A percentile compares a stretch with the other conserved stretches of the same genome.
These are phyloP conservation scores for Cyclospora cayetanensis DNA, from an alignment of 169 alveolate species.

Conservation along the genomic window DNA sequence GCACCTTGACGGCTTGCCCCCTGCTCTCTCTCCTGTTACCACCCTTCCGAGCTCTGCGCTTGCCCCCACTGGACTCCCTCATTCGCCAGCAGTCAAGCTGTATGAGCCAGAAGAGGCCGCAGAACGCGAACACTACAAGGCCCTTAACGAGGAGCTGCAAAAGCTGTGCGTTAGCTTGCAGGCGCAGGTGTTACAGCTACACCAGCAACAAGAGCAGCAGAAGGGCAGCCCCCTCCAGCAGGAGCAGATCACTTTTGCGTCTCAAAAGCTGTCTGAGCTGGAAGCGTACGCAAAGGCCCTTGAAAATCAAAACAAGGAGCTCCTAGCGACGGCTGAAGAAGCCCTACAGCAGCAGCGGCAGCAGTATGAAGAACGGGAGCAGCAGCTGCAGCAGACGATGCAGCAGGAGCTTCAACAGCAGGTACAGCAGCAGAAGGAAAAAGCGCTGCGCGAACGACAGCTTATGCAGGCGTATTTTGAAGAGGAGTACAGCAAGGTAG, in stretches of 20 bases:
- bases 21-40: conserved; percentile 24
- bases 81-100: not conserved
- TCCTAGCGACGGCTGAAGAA: conserved; percentile 26
- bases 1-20: conserved; percentile 1
- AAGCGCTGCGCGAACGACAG: not conserved
- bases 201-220: conserved; percentile 42
- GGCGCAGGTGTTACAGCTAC: conserved; percentile 38
- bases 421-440: conserved; percentile 12
- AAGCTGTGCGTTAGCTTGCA: conserved; percentile 24
- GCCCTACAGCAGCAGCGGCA: conserved; percentile 26
- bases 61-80: not conserved
- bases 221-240: not conserved
- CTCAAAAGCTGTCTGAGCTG: not conserved
- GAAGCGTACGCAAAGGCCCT: conserved; percentile 1
- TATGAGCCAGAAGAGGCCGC: conserved; percentile 40
- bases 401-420: conserved; percentile 25
- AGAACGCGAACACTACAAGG: conserved; percentile 40
- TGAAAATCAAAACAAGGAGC: conserved; percentile 39
- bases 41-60: not conserved
- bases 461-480: not conserved
- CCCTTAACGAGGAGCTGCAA: conserved; percentile 40
- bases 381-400: not conserved
- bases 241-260: not conserved
- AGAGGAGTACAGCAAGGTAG: not conserved
- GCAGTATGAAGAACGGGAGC: not conserved